A percentile compares a stretch with the other conserved stretches of the same genome.
Evolutionary conservation across 2,329 filamentous ascomycete genomes (phyloP).

Genomic region (Rhexocercosporidium sp.): DNA sequence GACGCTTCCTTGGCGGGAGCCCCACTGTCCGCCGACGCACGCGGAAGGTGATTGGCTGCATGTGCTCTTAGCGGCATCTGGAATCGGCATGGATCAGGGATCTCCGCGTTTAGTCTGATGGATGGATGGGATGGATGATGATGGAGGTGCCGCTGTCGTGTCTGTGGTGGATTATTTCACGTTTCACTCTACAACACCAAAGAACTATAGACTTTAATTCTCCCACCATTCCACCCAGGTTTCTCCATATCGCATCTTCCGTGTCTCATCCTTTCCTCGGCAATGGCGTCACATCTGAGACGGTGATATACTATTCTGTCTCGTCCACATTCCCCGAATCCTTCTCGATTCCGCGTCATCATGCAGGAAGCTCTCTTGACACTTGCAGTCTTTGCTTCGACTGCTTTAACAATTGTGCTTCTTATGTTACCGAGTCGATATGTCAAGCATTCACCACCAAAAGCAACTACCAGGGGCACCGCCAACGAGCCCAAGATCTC

Average conservation of each 20-base stretch:
- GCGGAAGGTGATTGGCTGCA: conserved; percentile 25
- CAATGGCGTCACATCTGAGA: conserved; percentile 8
- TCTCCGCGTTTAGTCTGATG: conserved; percentile 4
- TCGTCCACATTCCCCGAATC: background rate
- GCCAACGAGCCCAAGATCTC: conserved; percentile 48
- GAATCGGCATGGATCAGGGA: background rate
- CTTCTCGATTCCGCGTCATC: conserved; percentile 24
- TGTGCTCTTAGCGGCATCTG: background rate
- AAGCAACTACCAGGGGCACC: conserved; percentile 33
- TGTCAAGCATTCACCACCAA: conserved; percentile 44
- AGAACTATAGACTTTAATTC: conserved; percentile 10
- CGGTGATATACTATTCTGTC: background rate
- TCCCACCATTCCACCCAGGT: background rate
- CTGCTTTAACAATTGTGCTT: conserved; percentile 41
- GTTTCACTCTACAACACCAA: conserved; percentile 15
- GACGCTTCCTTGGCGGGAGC: conserved; percentile 1
- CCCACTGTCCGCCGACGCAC: background rate
- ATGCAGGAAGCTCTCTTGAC: conserved; percentile 41
- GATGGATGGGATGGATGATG: too few relatives aligned
- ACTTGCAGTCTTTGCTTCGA: conserved; percentile 40
- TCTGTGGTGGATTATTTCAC: background rate
- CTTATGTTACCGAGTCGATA: conserved; percentile 46
- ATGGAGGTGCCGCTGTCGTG: too few relatives aligned
- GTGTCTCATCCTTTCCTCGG: background rate
- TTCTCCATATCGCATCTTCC: background rate